A percentile compares a stretch with the other conserved stretches of the same genome.
Evolutionary conservation across 1,284 basidiomycete genomes (phyloP).

Genomic region (Cutaneotrichosporon sp.): DNA sequence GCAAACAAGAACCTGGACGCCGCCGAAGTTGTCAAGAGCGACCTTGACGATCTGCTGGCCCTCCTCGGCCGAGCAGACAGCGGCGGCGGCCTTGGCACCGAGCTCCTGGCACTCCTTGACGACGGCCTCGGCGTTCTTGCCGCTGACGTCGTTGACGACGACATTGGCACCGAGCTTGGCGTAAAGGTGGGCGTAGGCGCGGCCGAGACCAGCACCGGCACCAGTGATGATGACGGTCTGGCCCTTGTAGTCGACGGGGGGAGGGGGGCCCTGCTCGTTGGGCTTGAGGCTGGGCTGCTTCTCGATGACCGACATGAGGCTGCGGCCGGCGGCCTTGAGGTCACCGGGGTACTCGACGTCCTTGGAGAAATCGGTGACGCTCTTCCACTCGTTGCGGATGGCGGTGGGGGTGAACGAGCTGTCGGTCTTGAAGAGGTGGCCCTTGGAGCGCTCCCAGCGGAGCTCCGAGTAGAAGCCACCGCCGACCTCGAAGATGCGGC

Average conservation of each 20-base stretch:
- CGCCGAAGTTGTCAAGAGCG: constrained; percentile 84
- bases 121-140: constrained; percentile 78
- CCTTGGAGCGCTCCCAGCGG: constrained; percentile 89
- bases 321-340: constrained; percentile 66
- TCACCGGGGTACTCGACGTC: constrained; percentile 62
- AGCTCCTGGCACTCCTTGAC: constrained; percentile 83
- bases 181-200: constrained; percentile 89
- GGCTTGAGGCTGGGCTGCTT: constrained; percentile 18
- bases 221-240: constrained; percentile 95
- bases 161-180: constrained; percentile 91
- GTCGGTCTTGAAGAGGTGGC: constrained; percentile 77
- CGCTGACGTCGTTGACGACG: constrained; percentile 92
- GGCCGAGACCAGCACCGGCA: constrained; percentile 88
- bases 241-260: constrained; percentile 77
- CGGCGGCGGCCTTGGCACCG: constrained; percentile 84
- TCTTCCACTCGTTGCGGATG: constrained; percentile 77
- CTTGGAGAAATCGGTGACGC: constrained; percentile 78
- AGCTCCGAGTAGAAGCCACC: constrained; percentile 92
- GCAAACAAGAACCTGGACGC: constrained; percentile 84
- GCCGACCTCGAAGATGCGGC: constrained; percentile 90
- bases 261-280: constrained; percentile 50
- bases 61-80: constrained; percentile 80
- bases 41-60: constrained; percentile 87
- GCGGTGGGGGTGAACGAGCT: constrained; percentile 95
- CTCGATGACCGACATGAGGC: constrained; percentile 55